A percentile compares a stretch with the other conserved stretches of the same genome.
Evolutionary conservation across 2,329 filamentous ascomycete species (phyloP).

Genomic region (Gliomastix tumulicola): DNA sequence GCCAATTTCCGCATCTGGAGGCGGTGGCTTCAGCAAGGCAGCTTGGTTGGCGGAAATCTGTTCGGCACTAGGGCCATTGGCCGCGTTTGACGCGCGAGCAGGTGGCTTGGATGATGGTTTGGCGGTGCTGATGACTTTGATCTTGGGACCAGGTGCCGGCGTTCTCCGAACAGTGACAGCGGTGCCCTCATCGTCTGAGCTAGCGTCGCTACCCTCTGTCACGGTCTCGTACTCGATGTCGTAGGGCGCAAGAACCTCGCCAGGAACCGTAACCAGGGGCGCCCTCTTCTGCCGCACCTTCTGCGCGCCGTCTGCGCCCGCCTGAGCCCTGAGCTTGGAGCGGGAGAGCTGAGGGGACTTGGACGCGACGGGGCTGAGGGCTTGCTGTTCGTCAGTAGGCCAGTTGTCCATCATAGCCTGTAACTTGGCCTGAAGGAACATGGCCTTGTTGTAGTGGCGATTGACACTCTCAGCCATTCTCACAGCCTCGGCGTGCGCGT

Average conservation of each 20-base stretch:
- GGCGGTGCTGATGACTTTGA: constrained; percentile 32
- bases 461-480: constrained; percentile 59
- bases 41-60: constrained; percentile 28
- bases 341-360: constrained; percentile 48
- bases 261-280: constrained; percentile 57
- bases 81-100: constrained; percentile 22
- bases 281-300: constrained; percentile 23
- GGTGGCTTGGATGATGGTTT: constrained; percentile 28
- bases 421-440: constrained; percentile 51
- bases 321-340: constrained; percentile 37
- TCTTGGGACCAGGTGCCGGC: constrained; percentile 31
- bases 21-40: constrained; percentile 46
- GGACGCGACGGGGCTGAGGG: constrained; percentile 40
- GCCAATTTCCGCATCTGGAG: constrained; percentile 50
- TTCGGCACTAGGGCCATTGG: constrained; percentile 26
- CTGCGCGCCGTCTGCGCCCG: constrained; percentile 35
- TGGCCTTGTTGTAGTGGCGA: constrained; percentile 54
- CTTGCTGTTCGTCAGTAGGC: constrained; percentile 37
- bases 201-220: constrained; percentile 45
- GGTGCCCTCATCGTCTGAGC: constrained; percentile 37
- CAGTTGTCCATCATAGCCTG: constrained; percentile 55
- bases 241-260: constrained; percentile 59
- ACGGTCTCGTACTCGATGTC: constrained; percentile 56
- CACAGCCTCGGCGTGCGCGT: constrained; percentile 53
- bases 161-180: constrained; percentile 24